Conservation (phyloP, 352 stramenopile species). For the Phytophthora melonis region DNA sequence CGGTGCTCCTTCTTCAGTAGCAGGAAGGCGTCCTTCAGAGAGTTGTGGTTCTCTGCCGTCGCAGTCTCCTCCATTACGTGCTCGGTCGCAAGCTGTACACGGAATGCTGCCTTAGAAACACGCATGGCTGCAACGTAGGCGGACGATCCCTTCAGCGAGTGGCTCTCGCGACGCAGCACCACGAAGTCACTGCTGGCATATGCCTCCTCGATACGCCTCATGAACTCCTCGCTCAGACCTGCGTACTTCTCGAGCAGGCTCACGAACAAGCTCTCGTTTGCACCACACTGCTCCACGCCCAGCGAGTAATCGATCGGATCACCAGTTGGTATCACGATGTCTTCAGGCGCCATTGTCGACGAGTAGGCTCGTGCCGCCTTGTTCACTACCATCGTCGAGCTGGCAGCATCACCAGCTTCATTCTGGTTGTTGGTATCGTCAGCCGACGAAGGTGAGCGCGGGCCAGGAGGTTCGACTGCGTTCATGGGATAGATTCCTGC, state of each 20-base stretch:
- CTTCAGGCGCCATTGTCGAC: constrained; percentile 59
- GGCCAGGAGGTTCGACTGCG: constrained; percentile 17
- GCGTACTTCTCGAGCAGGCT: constrained; percentile 86
- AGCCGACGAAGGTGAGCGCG: constrained; percentile 34
- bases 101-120: constrained; percentile 85
- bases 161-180: constrained; percentile 75
- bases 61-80: constrained; percentile 73
- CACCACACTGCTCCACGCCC: constrained; percentile 84
- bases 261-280: constrained; percentile 86
- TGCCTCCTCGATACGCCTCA: constrained; percentile 76
- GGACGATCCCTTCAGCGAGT: constrained; percentile 90
- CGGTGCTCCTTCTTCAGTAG: constrained; percentile 82
- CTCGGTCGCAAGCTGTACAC: constrained; percentile 79
- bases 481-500: constrained; percentile 48
- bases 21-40: constrained; percentile 58
- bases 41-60: constrained; percentile 40
- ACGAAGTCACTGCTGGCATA: constrained; percentile 65
- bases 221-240: constrained; percentile 74
- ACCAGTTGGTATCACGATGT: constrained; percentile 79
- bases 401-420: constrained; percentile 26
- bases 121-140: constrained; percentile 86
- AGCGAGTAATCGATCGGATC: constrained; percentile 85
- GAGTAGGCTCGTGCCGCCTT: constrained; percentile 56
- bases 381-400: constrained; percentile 35
- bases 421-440: constrained; percentile 37